Percentiles rank a stretch among this genome's conserved stretches.
Conservation (phyloP, 192 early-diverging fungal species). For the Podila horticola region DNA sequence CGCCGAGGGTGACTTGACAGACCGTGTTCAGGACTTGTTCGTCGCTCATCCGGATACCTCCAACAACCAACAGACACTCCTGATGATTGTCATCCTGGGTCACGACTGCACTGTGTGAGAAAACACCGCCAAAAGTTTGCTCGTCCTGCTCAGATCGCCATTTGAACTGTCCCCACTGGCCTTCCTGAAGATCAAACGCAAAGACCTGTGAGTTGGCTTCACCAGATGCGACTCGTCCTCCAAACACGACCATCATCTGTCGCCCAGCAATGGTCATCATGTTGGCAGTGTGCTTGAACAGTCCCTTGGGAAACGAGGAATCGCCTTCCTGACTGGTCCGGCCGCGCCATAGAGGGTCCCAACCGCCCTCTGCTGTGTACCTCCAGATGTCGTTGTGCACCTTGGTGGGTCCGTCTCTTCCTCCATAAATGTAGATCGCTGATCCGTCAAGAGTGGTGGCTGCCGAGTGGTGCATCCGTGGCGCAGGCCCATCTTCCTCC, state of each 20-base stretch:
- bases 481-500: slow-evolving; percentile 24
- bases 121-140: slow-evolving; percentile 2
- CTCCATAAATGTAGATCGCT: slow-evolving; percentile 34
- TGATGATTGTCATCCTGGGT: background rate
- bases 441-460: slow-evolving; percentile 20
- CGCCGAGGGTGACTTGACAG: slow-evolving; percentile 11
- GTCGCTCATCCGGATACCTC: slow-evolving; percentile 30
- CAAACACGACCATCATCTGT: slow-evolving; percentile 46
- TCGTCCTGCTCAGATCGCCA: background rate
- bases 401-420: slow-evolving; percentile 42
- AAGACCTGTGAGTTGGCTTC: slow-evolving; percentile 23
- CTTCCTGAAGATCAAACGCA: slow-evolving; percentile 38
- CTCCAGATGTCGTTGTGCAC: slow-evolving; percentile 49
- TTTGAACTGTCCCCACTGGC: slow-evolving; percentile 26
- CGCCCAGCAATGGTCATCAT: slow-evolving; percentile 34
- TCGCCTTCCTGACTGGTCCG: slow-evolving; percentile 14
- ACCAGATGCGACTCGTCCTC: slow-evolving; percentile 25
- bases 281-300: slow-evolving; percentile 45
- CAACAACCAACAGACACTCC: slow-evolving; percentile 18
- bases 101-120: slow-evolving; percentile 39
- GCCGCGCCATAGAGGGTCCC: slow-evolving; percentile 32
- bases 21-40: slow-evolving; percentile 29
- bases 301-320: slow-evolving; percentile 10
- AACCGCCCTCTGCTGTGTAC: slow-evolving; percentile 15
- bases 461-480: slow-evolving; percentile 45